phyloP scores from a whole-genome alignment of 2,329 filamentous ascomycete genomes.

The Phoma sp. region DNA sequence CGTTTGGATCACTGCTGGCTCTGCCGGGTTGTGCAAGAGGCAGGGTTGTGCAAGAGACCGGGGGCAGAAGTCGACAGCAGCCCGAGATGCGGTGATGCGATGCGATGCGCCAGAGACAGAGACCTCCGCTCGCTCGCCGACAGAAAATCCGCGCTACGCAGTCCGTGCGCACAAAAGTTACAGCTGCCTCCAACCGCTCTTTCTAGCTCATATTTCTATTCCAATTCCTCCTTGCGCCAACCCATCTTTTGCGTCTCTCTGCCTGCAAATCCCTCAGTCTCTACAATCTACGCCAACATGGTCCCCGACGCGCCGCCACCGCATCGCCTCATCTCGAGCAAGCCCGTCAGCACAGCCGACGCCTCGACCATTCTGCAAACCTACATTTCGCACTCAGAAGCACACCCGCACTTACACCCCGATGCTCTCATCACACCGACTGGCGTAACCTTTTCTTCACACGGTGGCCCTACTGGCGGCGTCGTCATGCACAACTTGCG shows the following conservation, averaged over 20 bases:
- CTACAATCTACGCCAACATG: constrained; percentile 28
- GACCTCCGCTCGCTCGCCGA: constrained; percentile 23
- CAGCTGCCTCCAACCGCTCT: background rate
- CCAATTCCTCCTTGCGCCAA: background rate
- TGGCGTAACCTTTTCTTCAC: constrained; percentile 51
- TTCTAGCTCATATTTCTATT: too few relatives aligned
- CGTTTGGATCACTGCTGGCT: background rate
- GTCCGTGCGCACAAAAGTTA: constrained; percentile 43
- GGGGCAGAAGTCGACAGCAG: too few relatives aligned
- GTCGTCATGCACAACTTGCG: constrained; percentile 60
- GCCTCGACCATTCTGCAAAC: constrained; percentile 47
- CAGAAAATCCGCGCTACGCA: constrained; percentile 16
- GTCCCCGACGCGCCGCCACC: constrained; percentile 46
- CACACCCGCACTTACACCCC: constrained; percentile 55
- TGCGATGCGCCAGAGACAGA: background rate
- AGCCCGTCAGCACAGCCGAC: constrained; percentile 37
- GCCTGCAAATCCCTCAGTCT: background rate
- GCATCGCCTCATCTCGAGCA: constrained; percentile 38
- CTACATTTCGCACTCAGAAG: constrained; percentile 50
- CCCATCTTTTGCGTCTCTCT: background rate
- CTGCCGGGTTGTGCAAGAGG: too few relatives aligned
- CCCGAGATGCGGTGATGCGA: background rate
- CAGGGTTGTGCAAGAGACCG: too few relatives aligned
- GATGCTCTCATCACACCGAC: constrained; percentile 53
- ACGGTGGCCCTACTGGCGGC: constrained; percentile 52